Base-by-base conservation (phyloP, 352 stramenopile genomes). In the Phytophthora agathidicida region DNA sequence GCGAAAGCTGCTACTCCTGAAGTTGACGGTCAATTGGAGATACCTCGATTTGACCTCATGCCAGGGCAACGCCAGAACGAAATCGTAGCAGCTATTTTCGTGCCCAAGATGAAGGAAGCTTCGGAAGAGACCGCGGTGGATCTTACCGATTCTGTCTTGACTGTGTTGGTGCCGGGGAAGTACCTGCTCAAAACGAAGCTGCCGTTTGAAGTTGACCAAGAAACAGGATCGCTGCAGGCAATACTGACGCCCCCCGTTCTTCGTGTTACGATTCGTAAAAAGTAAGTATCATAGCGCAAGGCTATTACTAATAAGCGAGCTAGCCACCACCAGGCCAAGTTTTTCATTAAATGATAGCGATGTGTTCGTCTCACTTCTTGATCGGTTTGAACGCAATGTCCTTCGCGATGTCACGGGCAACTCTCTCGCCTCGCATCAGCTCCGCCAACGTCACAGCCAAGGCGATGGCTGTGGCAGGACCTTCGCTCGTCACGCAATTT, bases 401-500 rank as follows among this genome's bases (percentile, higher is more conserved):
- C 3, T 59, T 62, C 3, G 66, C 55, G 11, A 79, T 68, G 8
- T 62, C 45, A n/a, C 50, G 41, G 5, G 66, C 66, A n/a, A 62
- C 46, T 8, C 67, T 73, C 27, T 85, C 66, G 3, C 83, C 72
- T 9, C 83, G 77, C 53, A 90, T 48, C 28, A 92, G 50, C 57
- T 88, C 74, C 10, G 89, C 73, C 19, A 93, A 49, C 9, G 66
- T 68, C 27, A 93, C 31, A 5, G 66, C 79, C 75, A 88, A 77
- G 8, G 56, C 51, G 17, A 93, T 77, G 8, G 71, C 74, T 13
- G 83, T 89, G 4, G 47, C 83, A 14, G 80, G 80, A 7, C 78
- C 76, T 57, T 87, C 66, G 23, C 74, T 89, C 14, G 83, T 93
- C 13, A 93, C 67, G 54, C 80, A 90, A 27, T 89, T 88, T 31